Evolutionary conservation across 768 basidiomycete genomes (phyloP), one percentile per base, ranked within the genome.

Genomic region (Naganishia friedmannii): DNA sequence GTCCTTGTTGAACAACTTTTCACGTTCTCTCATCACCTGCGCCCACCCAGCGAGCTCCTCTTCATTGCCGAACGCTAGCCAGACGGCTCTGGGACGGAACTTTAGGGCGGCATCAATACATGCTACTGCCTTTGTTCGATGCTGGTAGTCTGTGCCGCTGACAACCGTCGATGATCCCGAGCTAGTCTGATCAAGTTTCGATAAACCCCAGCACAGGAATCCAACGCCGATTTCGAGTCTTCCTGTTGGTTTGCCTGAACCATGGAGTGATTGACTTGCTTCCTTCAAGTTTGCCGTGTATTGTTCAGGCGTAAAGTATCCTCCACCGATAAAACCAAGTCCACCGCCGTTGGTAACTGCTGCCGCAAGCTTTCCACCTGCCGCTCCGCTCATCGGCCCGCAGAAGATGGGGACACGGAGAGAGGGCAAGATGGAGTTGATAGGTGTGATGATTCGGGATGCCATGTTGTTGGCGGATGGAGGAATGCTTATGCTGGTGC

Each of bases 341-440:
- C 88, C 91, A 26, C 91, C 91, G 9, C 83, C 90, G 2, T 84
- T 83, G 23, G 86, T 84, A 37, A 89, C 88, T 67, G 86, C 83
- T 5, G 87, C 86, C 29, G 88, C 87, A 26, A 88, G 77, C 23
- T 78, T 78, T 77, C 88, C 89, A 56, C 88, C 88, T 68, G 86
- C 85, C 3, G 86, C 89, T 17, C 86, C 86, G 0, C 87, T 87
- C 90, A 92, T 92, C 0, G 90, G 86, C 0, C 87, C 86, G 21
- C 83, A 82, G 5, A 91, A 82, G 51, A 91, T 78, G 29, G 90
- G 90, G 21, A 84, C 83, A 57, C 83, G 80, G 32, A 88, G 48
- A 2, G 51, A 51, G 12, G 65, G 65, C 6, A 66, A 48, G 53
- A 66, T 32, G 3, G 48, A 12, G 31, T 53, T 53, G 48, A 66